Evolutionary conservation across 257 asterid genomes (phyloP), one percentile per base, ranked within the genome.

Genomic region (Lithospermum erythrorhizon): DNA sequence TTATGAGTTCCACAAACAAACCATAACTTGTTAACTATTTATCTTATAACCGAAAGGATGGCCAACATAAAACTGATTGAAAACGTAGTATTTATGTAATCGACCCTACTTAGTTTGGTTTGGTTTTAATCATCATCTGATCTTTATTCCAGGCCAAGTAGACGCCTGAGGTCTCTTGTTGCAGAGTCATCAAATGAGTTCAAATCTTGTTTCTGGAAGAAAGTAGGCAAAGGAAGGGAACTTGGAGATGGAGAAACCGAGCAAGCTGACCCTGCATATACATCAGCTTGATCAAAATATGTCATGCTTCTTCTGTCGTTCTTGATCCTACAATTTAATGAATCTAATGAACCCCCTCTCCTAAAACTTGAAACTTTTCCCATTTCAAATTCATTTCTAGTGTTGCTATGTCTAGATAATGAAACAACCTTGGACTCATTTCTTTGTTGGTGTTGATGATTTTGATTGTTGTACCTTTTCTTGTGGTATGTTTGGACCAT

Each of bases 231-330:
- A 25, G 95, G 95, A 17, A 87, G 68, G 4, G 95, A 68, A 20
- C 83, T 78, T 20, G 95, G 95, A 58, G 89, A 80, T 14, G 95
- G 95, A 58, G 95, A 87, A 9, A 67, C 64, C 18, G 74, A 61
- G 57, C 61, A 79, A 27, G 83, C 90, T 29, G 95, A 82, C 29
- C 95, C 95, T 49, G 95, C 95, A 69, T 86, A 86, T 2, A 78
- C 57, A 64, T 79, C 76, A 24, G 17, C 35, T 30, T 15, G 53
- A 23, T 22, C 57, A 9, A 53, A 11, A 8, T 8, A 11, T 7
- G 3, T 19, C 25, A 20, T 9, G 15, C 21, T 53, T 0, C 20
- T 20, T 16, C 53, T 69, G 25, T 72, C 76, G n/a, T 69, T 72
- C 59, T 63, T 64, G 9, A 65, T 57, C 45, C 71, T 76, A 0